Evolutionary conservation across 139 green algal genomes (phyloP).

Genomic region (Coccomyxa sp.): DNA sequence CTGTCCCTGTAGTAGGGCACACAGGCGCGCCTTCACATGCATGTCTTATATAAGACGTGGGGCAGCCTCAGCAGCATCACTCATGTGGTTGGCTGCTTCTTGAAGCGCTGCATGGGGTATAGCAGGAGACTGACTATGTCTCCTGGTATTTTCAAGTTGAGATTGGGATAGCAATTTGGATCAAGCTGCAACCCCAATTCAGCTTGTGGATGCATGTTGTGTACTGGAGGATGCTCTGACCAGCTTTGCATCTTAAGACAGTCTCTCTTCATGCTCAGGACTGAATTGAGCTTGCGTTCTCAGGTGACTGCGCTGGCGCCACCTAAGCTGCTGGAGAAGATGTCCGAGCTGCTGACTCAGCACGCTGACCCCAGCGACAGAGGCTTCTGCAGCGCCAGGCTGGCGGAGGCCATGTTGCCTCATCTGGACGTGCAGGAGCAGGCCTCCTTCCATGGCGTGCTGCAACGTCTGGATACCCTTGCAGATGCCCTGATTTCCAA

Average conservation of each 20-base stretch:
- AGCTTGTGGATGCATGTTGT: not conserved
- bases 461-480: slow-evolving; percentile 51
- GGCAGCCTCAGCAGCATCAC: no score
- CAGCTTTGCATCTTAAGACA: no score
- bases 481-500: slow-evolving; percentile 15
- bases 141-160: no score
- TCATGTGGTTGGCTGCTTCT: no score
- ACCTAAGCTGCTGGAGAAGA: slow-evolving; percentile 55
- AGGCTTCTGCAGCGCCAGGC: not conserved
- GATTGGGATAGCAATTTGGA: no score
- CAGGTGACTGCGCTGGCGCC: slow-evolving; percentile 69
- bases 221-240: not conserved
- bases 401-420: not conserved
- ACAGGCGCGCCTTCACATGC: no score
- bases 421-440: slow-evolving; percentile 52
- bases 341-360: slow-evolving; percentile 9
- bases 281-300: not conserved
- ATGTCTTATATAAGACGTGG: no score
- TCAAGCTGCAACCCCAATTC: no score
- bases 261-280: no score
- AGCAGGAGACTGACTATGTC: no score
- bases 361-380: not conserved
- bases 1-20: no score
- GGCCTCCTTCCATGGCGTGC: slow-evolving; percentile 50
- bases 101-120: no score